Evolutionary conservation across 2,329 filamentous ascomycete genomes (phyloP).

Genomic region (Davidsoniella neocaledoniae): DNA sequence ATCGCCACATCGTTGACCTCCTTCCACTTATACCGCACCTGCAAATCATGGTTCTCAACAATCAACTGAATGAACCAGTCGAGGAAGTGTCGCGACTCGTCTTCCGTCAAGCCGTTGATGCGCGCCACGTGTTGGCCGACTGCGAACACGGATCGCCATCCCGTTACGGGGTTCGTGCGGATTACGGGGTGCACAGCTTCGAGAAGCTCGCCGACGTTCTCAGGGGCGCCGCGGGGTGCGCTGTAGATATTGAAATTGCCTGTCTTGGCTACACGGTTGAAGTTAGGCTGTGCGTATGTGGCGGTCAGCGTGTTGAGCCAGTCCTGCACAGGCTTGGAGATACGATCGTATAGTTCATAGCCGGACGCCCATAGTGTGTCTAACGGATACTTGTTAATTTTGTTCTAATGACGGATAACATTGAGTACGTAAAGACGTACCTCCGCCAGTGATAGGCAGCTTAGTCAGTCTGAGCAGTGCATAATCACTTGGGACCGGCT

Average conservation of each 20-base stretch:
- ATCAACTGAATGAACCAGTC: slow-evolving; percentile 35
- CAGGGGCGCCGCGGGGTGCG: slow-evolving; percentile 29
- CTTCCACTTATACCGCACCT: slow-evolving; percentile 30
- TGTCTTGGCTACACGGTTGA: slow-evolving; percentile 29
- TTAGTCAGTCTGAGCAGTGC: slow-evolving; percentile 36
- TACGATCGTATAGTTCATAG: slow-evolving; percentile 49
- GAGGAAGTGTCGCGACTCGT: slow-evolving; percentile 31
- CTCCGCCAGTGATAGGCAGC: slow-evolving; percentile 37
- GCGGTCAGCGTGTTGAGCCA: slow-evolving; percentile 44
- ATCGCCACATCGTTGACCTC: slow-evolving; percentile 29
- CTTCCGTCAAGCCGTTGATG: slow-evolving; percentile 32
- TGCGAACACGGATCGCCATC: slow-evolving; percentile 39
- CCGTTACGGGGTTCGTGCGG: slow-evolving; percentile 40
- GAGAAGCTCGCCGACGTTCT: slow-evolving; percentile 31
- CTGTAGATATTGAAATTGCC: slow-evolving; percentile 30
- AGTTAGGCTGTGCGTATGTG: slow-evolving; percentile 33
- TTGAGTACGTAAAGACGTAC: slow-evolving; percentile 17
- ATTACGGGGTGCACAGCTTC: slow-evolving; percentile 36
- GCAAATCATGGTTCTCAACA: slow-evolving; percentile 38
- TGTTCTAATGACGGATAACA: not conserved
- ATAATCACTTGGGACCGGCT: slow-evolving; percentile 47
- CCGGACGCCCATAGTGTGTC: slow-evolving; percentile 51
- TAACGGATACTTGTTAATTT: slow-evolving; percentile 13
- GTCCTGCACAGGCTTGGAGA: slow-evolving; percentile 36
- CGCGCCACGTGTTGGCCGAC: slow-evolving; percentile 32